phyloP scores from a whole-genome alignment of 371 early-diverging fungal species.

The Mortierella sp. region DNA sequence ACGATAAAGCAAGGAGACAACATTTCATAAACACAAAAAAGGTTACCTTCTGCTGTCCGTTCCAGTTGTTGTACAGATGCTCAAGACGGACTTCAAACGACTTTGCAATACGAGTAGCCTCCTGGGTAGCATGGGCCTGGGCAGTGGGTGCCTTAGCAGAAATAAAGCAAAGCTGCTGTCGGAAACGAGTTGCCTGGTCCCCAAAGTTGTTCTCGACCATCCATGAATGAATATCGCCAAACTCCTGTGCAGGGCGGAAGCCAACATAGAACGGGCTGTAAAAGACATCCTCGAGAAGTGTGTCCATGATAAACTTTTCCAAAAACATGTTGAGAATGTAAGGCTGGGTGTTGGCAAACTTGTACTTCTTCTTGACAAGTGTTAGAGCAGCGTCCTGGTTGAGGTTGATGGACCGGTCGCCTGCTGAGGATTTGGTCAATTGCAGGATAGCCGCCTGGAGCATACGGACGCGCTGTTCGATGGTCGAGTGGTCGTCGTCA shows the following conservation, averaged over 20 bases:
- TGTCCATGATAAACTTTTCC: conserved; percentile 58
- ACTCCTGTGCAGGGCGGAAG: conserved; percentile 27
- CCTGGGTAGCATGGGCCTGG: conserved; percentile 29
- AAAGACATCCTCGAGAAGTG: conserved; percentile 48
- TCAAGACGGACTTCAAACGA: conserved; percentile 40
- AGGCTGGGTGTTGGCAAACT: conserved; percentile 50
- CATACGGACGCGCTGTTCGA: conserved; percentile 51
- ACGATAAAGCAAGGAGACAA: background rate
- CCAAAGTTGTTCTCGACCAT: conserved; percentile 47
- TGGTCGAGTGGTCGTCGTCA: conserved; percentile 56
- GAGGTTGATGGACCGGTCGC: conserved; percentile 48
- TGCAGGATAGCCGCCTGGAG: conserved; percentile 55
- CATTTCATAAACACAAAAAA: background rate
- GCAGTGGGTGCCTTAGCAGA: conserved; percentile 46
- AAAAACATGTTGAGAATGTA: conserved; percentile 59
- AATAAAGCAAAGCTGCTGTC: conserved; percentile 55
- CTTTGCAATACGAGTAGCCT: conserved; percentile 40
- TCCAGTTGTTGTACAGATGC: conserved; percentile 53
- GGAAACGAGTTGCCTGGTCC: conserved; percentile 55
- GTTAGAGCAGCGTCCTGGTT: conserved; percentile 40
- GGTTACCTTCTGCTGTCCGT: conserved; percentile 48
- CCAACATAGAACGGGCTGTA: conserved; percentile 52
- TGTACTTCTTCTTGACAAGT: conserved; percentile 53
- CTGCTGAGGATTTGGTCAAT: conserved; percentile 53
- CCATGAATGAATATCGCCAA: conserved; percentile 36